phyloP scores from a whole-genome alignment of 306 rosid species.

The Fragaria nilgerrensis region DNA sequence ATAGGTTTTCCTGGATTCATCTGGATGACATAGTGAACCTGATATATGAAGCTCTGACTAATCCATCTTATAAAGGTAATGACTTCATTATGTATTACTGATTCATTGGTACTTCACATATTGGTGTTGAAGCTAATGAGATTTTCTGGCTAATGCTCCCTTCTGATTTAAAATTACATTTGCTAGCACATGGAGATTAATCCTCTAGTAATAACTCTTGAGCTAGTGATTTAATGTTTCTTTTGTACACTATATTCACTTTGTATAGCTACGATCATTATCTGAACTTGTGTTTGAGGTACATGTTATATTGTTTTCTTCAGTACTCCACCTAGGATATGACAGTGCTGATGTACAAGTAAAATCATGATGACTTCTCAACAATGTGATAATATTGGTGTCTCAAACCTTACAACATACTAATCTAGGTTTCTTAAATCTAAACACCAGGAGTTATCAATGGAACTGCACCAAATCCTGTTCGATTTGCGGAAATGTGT shows the following conservation, averaged over 20 bases:
- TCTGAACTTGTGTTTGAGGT: neutral
- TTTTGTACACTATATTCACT: neutral
- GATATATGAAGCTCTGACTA: constrained; percentile 78
- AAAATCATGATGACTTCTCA: neutral
- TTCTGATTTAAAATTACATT: neutral
- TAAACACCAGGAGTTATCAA: constrained; percentile 71
- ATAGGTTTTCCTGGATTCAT: constrained; percentile 99
- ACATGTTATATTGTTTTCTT: neutral
- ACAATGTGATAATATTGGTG: neutral
- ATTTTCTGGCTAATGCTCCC: neutral
- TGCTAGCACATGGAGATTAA: neutral
- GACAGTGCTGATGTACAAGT: neutral
- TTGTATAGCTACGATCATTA: neutral
- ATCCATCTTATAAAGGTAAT: constrained; percentile 85
- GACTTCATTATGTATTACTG: constrained; percentile 9
- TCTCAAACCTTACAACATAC: neutral
- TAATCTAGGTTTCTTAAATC: constrained; percentile 3
- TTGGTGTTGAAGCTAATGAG: neutral
- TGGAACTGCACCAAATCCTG: constrained; percentile 96
- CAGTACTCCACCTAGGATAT: neutral
- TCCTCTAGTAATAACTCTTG: neutral
- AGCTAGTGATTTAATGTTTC: neutral
- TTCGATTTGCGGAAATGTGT: constrained; percentile 72
- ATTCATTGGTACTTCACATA: neutral
- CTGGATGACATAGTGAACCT: constrained; percentile 89